A percentile compares a stretch with the other conserved stretches of the same genome.
These are phyloP conservation scores for Aspergillus diversus DNA, from an alignment of 495 filamentous ascomycete species.

Conservation along the genomic window DNA sequence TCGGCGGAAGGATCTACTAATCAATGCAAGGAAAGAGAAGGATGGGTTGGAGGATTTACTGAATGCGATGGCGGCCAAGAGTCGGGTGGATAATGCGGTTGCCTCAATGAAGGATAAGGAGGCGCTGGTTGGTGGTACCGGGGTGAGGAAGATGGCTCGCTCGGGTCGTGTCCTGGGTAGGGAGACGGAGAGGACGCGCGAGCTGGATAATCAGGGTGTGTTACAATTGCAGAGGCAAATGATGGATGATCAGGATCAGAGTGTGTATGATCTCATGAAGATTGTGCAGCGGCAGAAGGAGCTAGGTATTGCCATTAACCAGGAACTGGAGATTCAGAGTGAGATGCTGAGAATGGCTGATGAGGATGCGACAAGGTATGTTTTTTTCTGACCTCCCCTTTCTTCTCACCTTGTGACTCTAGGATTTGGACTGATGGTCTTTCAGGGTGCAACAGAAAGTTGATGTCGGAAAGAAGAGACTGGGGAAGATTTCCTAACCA, in stretches of 20 bases:
- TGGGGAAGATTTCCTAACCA: slow-evolving; percentile 70
- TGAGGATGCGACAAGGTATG: slow-evolving; percentile 69
- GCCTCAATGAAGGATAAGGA: slow-evolving; percentile 60
- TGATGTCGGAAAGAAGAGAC: slow-evolving; percentile 77
- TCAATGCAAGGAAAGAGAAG: slow-evolving; percentile 76
- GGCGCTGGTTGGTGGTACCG: slow-evolving; percentile 44
- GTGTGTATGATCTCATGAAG: slow-evolving; percentile 73
- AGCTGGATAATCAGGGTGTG: slow-evolving; percentile 88
- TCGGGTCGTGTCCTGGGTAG: slow-evolving; percentile 78
- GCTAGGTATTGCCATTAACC: slow-evolving; percentile 81
- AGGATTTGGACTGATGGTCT: slow-evolving; percentile 17
- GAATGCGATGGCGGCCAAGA: slow-evolving; percentile 68
- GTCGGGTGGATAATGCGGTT: slow-evolving; percentile 47
- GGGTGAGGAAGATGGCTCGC: slow-evolving; percentile 32
- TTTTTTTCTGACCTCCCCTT: slow-evolving; percentile 14
- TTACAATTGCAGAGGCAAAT: slow-evolving; percentile 81
- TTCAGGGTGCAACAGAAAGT: slow-evolving; percentile 73
- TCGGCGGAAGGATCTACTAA: slow-evolving; percentile 76
- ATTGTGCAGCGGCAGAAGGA: slow-evolving; percentile 81
- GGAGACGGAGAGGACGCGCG: slow-evolving; percentile 85
- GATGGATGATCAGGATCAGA: slow-evolving; percentile 84
- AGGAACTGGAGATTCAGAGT: slow-evolving; percentile 84
- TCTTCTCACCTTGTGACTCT: background rate
- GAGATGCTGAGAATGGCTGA: slow-evolving; percentile 76
- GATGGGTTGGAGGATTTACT: slow-evolving; percentile 84